Percentiles rank a stretch among this genome's conserved stretches.
Evolutionary conservation across 1,139 yeast genomes (phyloP).

Genomic region (Geotrichum cucujoidarum): DNA sequence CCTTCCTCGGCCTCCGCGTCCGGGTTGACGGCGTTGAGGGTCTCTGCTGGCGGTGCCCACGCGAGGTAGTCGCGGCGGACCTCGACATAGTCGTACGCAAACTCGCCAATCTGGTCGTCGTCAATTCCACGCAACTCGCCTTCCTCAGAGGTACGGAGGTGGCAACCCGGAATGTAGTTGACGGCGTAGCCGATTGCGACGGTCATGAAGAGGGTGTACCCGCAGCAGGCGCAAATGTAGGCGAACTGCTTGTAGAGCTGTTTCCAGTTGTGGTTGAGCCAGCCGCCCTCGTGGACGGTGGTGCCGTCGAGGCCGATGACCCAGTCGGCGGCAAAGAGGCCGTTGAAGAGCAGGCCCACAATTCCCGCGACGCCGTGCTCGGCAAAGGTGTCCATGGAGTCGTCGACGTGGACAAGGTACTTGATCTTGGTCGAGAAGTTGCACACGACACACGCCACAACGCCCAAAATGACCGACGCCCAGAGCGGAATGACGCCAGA

Average conservation of each 20-base stretch:
- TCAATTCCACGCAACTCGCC: slow-evolving; percentile 90
- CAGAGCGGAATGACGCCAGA: slow-evolving; percentile 88
- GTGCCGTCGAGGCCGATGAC: slow-evolving; percentile 81
- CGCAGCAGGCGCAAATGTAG: slow-evolving; percentile 67
- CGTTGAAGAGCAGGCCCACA: slow-evolving; percentile 82
- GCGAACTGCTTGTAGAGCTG: slow-evolving; percentile 89
- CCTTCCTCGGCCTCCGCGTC: too few species aligned
- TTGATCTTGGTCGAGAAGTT: slow-evolving; percentile 87
- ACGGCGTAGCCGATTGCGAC: slow-evolving; percentile 68
- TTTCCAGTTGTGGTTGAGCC: slow-evolving; percentile 85
- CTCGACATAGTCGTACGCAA: slow-evolving; percentile 96
- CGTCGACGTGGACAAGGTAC: slow-evolving; percentile 77
- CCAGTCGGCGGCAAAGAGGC: slow-evolving; percentile 80
- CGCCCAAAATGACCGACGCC: slow-evolving; percentile 84
- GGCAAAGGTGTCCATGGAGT: slow-evolving; percentile 89
- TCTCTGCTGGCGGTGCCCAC: slow-evolving; percentile 6
- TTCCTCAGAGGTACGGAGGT: slow-evolving; percentile 72
- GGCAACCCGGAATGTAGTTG: slow-evolving; percentile 75
- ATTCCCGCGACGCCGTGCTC: slow-evolving; percentile 98
- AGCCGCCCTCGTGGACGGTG: slow-evolving; percentile 83
- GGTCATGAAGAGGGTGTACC: slow-evolving; percentile 72
- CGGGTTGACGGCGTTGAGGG: slow-evolving; percentile 8
- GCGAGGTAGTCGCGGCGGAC: slow-evolving; percentile 31
- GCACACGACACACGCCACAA: slow-evolving; percentile 76
- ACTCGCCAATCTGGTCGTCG: slow-evolving; percentile 96